Base-by-base conservation (phyloP, 441 rosid species). In the Monsonia emarginata region DNA sequence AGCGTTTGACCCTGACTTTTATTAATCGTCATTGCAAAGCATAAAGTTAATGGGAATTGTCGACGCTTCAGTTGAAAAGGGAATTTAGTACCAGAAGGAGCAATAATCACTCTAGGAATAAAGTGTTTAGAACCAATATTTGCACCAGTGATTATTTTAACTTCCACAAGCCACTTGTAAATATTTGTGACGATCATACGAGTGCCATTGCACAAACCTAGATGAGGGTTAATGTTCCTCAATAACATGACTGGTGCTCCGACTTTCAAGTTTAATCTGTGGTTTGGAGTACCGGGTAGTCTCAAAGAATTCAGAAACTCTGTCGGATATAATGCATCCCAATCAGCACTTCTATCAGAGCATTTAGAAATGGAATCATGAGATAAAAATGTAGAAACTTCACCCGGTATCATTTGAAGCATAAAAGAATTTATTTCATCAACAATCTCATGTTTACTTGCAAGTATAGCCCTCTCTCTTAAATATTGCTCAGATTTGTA, bases 21-120 rank as follows among this genome's bases (percentile, higher is more conserved):
- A n/a, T n/a, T 67, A 3, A 72, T 67, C 0, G 64, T 62, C 71
- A 62, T 70, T 0, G 59, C 56, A 44, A 6, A 70, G 2, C 30
- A 38, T 8, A 59, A 0, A 1, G 8, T 9, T 8, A 68, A 1
- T 16, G 72, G 76, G 22, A 67, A 68, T 30, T 63, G 69, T 6
- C 61, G 67, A 0, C 61, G 1, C 5, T 59, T 65, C 0, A 70
- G 14, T 2, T 16, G 4, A 13, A 65, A 70, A 8, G 69, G 59
- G 22, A 28, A 65, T 40, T 40, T 54, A 0, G 42, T 0, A 22
- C 40, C 32, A 2, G 6, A 13, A 2, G 2, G 18, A 0, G 28
- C 1, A 13, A 64, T 2, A 9, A 16, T 5, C 6, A 65, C 40
- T 5, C 59, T 4, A 0, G 52, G 69, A 16, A 71, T 65, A 28